Base-by-base conservation (phyloP, 2,329 filamentous ascomycete species). In the Pezicula radicicola region DNA sequence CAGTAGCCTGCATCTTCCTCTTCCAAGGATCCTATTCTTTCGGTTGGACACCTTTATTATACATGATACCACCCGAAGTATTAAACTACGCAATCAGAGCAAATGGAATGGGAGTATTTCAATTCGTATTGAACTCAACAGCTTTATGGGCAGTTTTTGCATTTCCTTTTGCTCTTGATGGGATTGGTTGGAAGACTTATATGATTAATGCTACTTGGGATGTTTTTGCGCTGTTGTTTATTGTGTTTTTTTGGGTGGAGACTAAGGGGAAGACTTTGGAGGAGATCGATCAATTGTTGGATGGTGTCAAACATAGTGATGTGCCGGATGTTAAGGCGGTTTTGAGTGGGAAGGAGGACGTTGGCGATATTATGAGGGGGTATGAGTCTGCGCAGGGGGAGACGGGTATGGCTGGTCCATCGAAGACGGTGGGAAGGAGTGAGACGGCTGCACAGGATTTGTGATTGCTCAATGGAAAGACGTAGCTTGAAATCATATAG, bases 1-100 rank as follows among this genome's bases (percentile, higher is more conserved):
- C 71, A 10, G 72, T 78, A 0, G 74, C 74, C 0, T 64, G 72
- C 12, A 77, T 80, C 60, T 80, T 80, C 58, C 63, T 80, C 2
- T 80, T 79, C 59, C 74, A 77, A 50, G 76, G 74, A 0, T 73
- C 72, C 49, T 81, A 79, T 58, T 72, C 70, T 1, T 64, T 80
- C n/a, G 75, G 70, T 1, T 77, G 73, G 73, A 79, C 75, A 6
- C 76, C 76, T 3, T 58, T 80, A 25, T 64, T 74, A 1, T 72
- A 70, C 47, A 63, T 78, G 1, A 79, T 79, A 53, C 74, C 76
- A 1, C 69, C 76, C 0, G 76, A 79, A 60, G 67, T 56, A 6
- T 51, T 78, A 58, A 71, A 74, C 56, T 77, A 75, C 55, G 70
- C 70, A 0, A 75, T 77, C 43, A 70, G 75, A 16, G 74, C 73